Evolutionary conservation across 2,329 filamentous ascomycete species (phyloP), one percentile per base, ranked within the genome.

Genomic region (Calonectria crousiana): DNA sequence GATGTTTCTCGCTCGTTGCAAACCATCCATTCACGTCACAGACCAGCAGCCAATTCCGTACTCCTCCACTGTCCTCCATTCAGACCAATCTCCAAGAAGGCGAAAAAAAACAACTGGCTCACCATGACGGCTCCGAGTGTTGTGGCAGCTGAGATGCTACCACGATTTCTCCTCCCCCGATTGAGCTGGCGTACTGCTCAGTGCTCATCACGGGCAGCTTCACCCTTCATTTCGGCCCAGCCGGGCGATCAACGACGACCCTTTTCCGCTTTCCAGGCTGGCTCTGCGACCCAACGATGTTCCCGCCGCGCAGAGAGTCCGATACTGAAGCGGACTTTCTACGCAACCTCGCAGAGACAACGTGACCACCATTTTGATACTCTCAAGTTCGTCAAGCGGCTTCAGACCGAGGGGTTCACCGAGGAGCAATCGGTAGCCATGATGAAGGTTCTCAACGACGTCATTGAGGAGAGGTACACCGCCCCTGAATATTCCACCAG

Each of bases 311-410:
- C 34, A 18, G 65, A 52, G 3, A 83, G 78, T 38, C 79, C 77
- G 2, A 78, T 81, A 30, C 65, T 81, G 4, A 82, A 83, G 56
- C 85, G 89, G 74, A 85, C 88, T 0, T 96, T 98, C 83, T 94
- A 95, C 84, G 90, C 92, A 44, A 93, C 95, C 0, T 69, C 79
- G 1, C 81, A 86, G 47, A 90, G 87, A 66, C 83, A 84, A 67
- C 91, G 94, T 77, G 96, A 98, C 81, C 97, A 99, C 85, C 96
- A 99, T 85, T 99, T 99, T 83, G 97, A 99, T 85, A 99, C 97
- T 0, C 91, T 99, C 75, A 98, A 98, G 87, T 98, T 99, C 83
- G 96, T 99, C 49, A 95, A 98, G 86, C 90, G 95, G 67, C 88
- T 99, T 51, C 93, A 96, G 84, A 92, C 92, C 78, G 97, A 99